These are phyloP conservation scores for Cryptosporidium ubiquitum DNA, from an alignment of 169 alveolate species.

Conservation along the genomic window DNA sequence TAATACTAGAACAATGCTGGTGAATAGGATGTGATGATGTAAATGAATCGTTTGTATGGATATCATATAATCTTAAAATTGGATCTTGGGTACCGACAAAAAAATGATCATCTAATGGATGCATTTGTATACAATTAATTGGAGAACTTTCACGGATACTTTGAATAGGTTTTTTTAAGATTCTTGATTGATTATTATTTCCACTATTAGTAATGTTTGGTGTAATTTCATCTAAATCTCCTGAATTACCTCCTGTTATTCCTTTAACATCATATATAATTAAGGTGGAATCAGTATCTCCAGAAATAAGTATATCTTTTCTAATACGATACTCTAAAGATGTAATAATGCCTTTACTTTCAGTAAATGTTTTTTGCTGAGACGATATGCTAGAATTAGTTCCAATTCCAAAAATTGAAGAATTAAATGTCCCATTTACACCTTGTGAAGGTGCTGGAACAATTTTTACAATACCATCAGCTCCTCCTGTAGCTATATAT, in stretches of 20 bases:
- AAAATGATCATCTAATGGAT: constrained; percentile 62
- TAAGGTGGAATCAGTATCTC: constrained; percentile 48
- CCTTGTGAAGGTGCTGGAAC: constrained; percentile 65
- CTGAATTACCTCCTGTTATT: constrained; percentile 34
- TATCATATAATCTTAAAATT: constrained; percentile 39
- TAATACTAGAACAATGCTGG: constrained; percentile 34
- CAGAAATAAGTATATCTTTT: constrained; percentile 54
- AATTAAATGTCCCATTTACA: background rate
- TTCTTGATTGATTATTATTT: background rate
- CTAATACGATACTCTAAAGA: constrained; percentile 33
- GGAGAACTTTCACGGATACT: constrained; percentile 56
- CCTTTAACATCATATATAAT: constrained; percentile 67
- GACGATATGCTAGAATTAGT: constrained; percentile 43
- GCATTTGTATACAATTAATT: constrained; percentile 48
- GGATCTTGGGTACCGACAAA: constrained; percentile 65
- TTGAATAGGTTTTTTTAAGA: constrained; percentile 36
- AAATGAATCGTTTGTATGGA: constrained; percentile 33
- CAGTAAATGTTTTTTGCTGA: constrained; percentile 66
- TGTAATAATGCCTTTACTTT: constrained; percentile 67
- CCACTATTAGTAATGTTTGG: background rate
- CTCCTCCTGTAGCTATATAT: constrained; percentile 71
- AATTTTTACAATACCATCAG: constrained; percentile 67
- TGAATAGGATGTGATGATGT: constrained; percentile 66
- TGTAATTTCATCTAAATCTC: background rate
- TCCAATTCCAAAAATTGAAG: constrained; percentile 4